Base-by-base conservation (phyloP, 768 basidiomycete species). In the Russula compacta region DNA sequence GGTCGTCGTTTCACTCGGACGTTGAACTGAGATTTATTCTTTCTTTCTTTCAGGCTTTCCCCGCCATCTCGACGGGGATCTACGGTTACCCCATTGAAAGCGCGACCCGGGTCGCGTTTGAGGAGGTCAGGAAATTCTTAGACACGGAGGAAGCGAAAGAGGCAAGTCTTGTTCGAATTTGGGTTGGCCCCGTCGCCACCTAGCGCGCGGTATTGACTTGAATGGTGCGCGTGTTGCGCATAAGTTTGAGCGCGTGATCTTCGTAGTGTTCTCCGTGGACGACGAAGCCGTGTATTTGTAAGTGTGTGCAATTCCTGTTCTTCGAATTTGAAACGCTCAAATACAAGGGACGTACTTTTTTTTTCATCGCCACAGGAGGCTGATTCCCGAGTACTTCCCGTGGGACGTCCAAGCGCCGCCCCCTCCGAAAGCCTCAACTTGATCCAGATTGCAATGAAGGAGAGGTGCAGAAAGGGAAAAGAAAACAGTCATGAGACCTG, bases 81-180 rank as follows among this genome's bases (percentile, higher is more conserved):
- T 93, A 89, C 63, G 80, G 85, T 3, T 92, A 92, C 71, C 91
- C 90, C 1, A 83, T 89, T 48, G 72, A 73, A 47, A 83, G 82
- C 64, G 91, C 90, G 0, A 85, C 91, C 0, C 79, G 80, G 35
- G 78, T 92, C 55, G 89, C 90, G 2, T 70, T 92, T 56, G 73
- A 78, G 32, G 76, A 78, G 32, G 81, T 79, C 14, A 78, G 88
- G 53, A 71, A 77, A 36, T 83, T 83, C 56, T 69, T 83, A 43
- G 85, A 89, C 24, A 75, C 79, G 4, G 76, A 81, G 24, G 69
- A 69, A 6, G 84, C 79, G 5, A 71, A 70, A 60, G 70, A 75
- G 71, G 72, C 73, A 50, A 51, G 66, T 54, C 50, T 44, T 52
- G 33, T 36, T 35, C 3, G 24, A 29, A 3, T 29, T 3, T 29